Conservation (phyloP, 352 stramenopile genomes). For the Lagenidium sp. region DNA sequence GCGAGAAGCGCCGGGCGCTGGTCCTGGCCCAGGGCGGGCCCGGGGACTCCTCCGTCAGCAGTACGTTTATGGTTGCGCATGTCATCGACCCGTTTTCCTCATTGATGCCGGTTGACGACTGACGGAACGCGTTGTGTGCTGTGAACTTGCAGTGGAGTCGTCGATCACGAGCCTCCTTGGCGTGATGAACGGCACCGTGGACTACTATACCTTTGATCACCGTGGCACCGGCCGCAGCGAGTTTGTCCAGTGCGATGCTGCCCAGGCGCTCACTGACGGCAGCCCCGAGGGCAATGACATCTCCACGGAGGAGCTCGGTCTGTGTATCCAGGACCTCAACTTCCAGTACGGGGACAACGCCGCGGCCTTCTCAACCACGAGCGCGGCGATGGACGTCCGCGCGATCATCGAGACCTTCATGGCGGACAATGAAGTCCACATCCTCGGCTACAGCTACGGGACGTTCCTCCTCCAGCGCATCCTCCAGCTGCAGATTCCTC, state of each 20-base stretch:
- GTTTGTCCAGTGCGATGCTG: conserved; percentile 15
- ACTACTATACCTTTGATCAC: conserved; percentile 24
- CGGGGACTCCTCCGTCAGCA: conserved; percentile 1
- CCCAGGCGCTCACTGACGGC: conserved; percentile 10
- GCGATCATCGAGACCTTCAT: conserved; percentile 14
- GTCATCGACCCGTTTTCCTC: no score
- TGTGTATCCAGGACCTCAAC: conserved; percentile 15
- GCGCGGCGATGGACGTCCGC: conserved; percentile 13
- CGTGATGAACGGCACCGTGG: conserved; percentile 8
- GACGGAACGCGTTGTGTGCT: no score
- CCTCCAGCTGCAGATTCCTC: conserved; percentile 12
- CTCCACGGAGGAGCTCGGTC: conserved; percentile 8
- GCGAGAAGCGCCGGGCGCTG: conserved; percentile 1
- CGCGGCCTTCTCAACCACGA: conserved; percentile 10
- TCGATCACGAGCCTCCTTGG: conserved; percentile 5
- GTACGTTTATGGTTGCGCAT: conserved; percentile 12
- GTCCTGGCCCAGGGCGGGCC: conserved; percentile 10
- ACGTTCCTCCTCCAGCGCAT: conserved; percentile 18
- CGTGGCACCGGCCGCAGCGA: conserved; percentile 20
- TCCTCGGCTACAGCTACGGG: conserved; percentile 19
- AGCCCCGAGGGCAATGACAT: conserved; percentile 6
- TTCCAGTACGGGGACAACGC: conserved; percentile 14
- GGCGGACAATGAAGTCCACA: conserved; percentile 8
- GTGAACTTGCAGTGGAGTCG: no score
- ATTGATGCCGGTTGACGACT: no score